Evolutionary conservation across 805 yeast genomes (phyloP).

Genomic region (Metschnikowia borealis): DNA sequence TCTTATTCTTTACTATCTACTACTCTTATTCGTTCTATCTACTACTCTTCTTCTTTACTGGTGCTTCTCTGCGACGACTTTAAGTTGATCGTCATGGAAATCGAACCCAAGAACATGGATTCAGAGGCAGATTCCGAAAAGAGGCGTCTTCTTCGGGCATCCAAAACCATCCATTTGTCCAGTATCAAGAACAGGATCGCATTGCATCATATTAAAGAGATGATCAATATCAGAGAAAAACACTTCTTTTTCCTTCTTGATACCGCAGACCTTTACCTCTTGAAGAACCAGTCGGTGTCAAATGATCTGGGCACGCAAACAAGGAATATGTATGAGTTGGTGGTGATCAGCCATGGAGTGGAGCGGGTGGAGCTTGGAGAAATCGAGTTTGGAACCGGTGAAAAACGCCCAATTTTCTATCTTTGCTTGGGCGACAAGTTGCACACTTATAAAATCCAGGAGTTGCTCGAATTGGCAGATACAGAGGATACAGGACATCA

Average conservation of each 20-base stretch:
- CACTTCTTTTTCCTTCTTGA: constrained; percentile 35
- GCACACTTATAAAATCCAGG: constrained; percentile 25
- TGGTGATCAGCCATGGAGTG: constrained; percentile 25
- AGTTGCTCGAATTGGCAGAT: constrained; percentile 21
- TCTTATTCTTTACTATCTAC: too few species aligned
- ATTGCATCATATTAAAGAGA: constrained; percentile 21
- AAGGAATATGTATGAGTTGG: constrained; percentile 34
- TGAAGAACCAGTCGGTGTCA: constrained; percentile 26
- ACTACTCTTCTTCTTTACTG: too few species aligned
- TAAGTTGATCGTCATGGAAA: constrained; percentile 27
- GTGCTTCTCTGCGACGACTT: constrained; percentile 29
- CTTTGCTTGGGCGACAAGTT: constrained; percentile 39
- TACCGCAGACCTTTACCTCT: constrained; percentile 37
- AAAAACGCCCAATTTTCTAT: constrained; percentile 20
- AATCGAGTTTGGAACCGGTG: constrained; percentile 16
- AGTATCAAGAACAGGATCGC: constrained; percentile 27
- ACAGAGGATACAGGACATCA: not conserved
- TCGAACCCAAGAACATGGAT: constrained; percentile 9
- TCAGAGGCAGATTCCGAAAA: constrained; percentile 5
- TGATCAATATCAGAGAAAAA: constrained; percentile 24
- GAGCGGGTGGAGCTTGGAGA: constrained; percentile 30
- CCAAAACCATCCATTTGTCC: constrained; percentile 33
- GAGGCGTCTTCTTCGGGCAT: constrained; percentile 7
- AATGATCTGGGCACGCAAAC: constrained; percentile 9
- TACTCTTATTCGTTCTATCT: too few species aligned